Conservation (phyloP, 306 rosid species). For the Cyclanthera cordifolia region DNA sequence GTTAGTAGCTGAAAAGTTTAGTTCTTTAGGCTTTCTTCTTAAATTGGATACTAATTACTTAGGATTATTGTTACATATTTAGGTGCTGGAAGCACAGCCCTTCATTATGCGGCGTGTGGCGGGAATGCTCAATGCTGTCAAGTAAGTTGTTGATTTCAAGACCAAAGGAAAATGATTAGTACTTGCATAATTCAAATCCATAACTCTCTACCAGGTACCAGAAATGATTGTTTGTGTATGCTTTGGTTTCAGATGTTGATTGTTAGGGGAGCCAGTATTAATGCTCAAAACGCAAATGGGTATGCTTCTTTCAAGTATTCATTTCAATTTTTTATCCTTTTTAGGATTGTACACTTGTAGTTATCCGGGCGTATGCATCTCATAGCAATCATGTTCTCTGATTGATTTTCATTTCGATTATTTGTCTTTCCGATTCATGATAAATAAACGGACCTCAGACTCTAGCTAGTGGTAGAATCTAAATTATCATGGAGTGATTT, state of each 20-base stretch:
- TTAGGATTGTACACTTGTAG: background rate
- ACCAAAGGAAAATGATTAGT: background rate
- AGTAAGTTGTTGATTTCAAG: slow-evolving; percentile 32
- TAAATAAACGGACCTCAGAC: background rate
- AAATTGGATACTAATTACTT: too few relatives aligned
- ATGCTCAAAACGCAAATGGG: slow-evolving; percentile 79
- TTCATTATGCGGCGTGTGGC: slow-evolving; percentile 94
- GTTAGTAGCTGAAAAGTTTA: background rate
- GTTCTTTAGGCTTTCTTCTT: background rate
- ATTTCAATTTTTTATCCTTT: background rate
- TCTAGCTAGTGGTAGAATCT: background rate
- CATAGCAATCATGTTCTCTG: background rate
- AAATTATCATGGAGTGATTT: too few relatives aligned
- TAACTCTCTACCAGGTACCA: background rate
- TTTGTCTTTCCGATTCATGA: background rate
- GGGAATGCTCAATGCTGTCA: slow-evolving; percentile 94
- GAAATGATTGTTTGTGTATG: slow-evolving; percentile 12
- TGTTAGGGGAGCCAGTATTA: slow-evolving; percentile 64
- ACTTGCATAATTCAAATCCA: slow-evolving; percentile 9
- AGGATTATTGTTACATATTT: background rate
- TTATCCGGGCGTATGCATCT: background rate
- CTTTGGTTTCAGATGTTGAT: slow-evolving; percentile 66
- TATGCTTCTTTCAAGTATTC: slow-evolving; percentile 23
- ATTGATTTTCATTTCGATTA: background rate
- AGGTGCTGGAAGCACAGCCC: slow-evolving; percentile 97